These are phyloP conservation scores for Colletotrichum truncatum DNA, from an alignment of 2,329 filamentous ascomycete species.

Conservation along the genomic window DNA sequence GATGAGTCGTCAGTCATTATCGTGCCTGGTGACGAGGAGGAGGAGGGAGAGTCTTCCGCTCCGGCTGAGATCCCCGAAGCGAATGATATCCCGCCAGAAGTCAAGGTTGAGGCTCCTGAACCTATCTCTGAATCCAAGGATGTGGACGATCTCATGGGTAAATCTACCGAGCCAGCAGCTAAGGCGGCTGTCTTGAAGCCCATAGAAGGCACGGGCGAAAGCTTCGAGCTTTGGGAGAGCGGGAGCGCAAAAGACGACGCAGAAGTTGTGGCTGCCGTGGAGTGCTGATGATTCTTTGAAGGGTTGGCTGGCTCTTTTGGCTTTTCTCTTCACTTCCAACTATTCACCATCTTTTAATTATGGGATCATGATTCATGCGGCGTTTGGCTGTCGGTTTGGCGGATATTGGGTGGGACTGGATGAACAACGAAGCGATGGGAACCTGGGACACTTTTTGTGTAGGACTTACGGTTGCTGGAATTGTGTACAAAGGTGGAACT, in stretches of 20 bases:
- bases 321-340: constrained; percentile 23
- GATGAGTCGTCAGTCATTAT: constrained; percentile 70
- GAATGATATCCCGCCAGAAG: constrained; percentile 38
- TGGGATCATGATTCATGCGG: constrained; percentile 27
- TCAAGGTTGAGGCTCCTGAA: constrained; percentile 33
- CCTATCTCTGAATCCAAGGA: constrained; percentile 34
- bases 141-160: constrained; percentile 48
- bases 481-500: constrained; percentile 10
- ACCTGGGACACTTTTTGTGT: constrained; percentile 1
- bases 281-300: constrained; percentile 35
- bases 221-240: constrained; percentile 77
- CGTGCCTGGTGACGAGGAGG: constrained; percentile 68
- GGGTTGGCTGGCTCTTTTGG: background rate
- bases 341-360: constrained; percentile 30
- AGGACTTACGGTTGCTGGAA: background rate
- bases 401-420: constrained; percentile 12
- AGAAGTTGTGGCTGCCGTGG: constrained; percentile 39
- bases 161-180: constrained; percentile 45
- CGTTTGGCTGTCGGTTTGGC: constrained; percentile 8
- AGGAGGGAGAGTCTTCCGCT: constrained; percentile 39
- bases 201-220: constrained; percentile 67
- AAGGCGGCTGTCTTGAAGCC: constrained; percentile 60
- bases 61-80: constrained; percentile 14
- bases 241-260: constrained; percentile 69
- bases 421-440: constrained; percentile 6